Conservation (phyloP, 225 moss, liverwort and hornwort species). For the Polytrichum commune region DNA sequence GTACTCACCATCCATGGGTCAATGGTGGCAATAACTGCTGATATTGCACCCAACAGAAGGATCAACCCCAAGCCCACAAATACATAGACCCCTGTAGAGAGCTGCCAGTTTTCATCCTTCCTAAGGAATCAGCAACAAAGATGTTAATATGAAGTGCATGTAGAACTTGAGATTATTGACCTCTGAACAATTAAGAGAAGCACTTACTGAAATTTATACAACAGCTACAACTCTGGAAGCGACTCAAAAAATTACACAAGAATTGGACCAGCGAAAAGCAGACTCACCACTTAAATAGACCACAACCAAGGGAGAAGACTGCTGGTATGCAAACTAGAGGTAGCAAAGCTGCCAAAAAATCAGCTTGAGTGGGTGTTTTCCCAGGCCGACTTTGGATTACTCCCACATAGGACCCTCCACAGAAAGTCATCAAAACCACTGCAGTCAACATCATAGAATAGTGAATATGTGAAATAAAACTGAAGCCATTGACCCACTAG, state of each 20-base stretch:
- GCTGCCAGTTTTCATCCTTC: constrained; percentile 67
- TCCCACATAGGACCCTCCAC: constrained; percentile 66
- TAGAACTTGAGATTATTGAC: background rate
- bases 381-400: constrained; percentile 48
- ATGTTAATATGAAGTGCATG: background rate
- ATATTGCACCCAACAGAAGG: constrained; percentile 56
- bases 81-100: constrained; percentile 53
- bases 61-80: constrained; percentile 53
- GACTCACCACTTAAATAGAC: constrained; percentile 63
- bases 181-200: background rate
- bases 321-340: constrained; percentile 64
- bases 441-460: constrained; percentile 1
- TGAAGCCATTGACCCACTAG: too few species aligned
- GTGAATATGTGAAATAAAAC: too few species aligned
- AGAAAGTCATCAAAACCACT: constrained; percentile 65
- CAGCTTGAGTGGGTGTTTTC: constrained; percentile 40
- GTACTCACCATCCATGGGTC: constrained; percentile 66
- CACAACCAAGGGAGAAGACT: constrained; percentile 48
- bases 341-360: constrained; percentile 56
- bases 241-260: background rate
- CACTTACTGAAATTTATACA: background rate
- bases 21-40: constrained; percentile 59
- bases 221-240: background rate
- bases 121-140: constrained; percentile 14
- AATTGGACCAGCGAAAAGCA: background rate